Conservation (phyloP, 1,284 basidiomycete species). For the Kwoniella shivajii region DNA sequence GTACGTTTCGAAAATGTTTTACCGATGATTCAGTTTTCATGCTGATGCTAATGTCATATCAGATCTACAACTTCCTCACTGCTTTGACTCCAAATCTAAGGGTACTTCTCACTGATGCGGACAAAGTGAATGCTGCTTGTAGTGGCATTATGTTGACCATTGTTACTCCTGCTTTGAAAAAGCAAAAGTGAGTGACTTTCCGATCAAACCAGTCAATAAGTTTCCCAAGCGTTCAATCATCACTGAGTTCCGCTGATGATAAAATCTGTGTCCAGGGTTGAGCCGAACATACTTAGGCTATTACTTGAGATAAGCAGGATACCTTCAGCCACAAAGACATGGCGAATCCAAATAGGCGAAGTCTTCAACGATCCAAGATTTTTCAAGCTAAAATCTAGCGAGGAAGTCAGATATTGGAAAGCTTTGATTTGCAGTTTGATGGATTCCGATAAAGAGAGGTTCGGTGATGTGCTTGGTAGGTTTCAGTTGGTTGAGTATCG, state of each 20-base stretch:
- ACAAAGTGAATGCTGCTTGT: slow-evolving; percentile 76
- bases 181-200: slow-evolving; percentile 31
- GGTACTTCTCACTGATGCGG: slow-evolving; percentile 78
- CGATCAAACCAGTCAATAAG: neutral
- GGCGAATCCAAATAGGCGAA: slow-evolving; percentile 79
- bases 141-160: slow-evolving; percentile 85
- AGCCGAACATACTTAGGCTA: slow-evolving; percentile 60
- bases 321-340: slow-evolving; percentile 76
- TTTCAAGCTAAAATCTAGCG: slow-evolving; percentile 66
- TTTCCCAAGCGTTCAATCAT: too few species aligned
- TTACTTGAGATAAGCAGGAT: slow-evolving; percentile 77
- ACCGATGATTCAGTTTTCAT: neutral
- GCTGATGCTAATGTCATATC: slow-evolving; percentile 12
- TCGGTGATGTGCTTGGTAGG: slow-evolving; percentile 78
- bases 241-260: slow-evolving; percentile 23
- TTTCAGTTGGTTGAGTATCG: slow-evolving; percentile 6
- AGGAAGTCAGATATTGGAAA: slow-evolving; percentile 68
- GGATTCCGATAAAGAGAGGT: slow-evolving; percentile 81
- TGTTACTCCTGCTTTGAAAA: slow-evolving; percentile 69
- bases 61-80: slow-evolving; percentile 76
- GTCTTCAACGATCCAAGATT: slow-evolving; percentile 82
- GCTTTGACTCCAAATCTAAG: slow-evolving; percentile 74
- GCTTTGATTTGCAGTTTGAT: slow-evolving; percentile 77
- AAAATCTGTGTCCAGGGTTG: slow-evolving; percentile 47
- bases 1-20: neutral